Base-by-base conservation (phyloP, 768 basidiomycete species). In the Termitomyces sp. region DNA sequence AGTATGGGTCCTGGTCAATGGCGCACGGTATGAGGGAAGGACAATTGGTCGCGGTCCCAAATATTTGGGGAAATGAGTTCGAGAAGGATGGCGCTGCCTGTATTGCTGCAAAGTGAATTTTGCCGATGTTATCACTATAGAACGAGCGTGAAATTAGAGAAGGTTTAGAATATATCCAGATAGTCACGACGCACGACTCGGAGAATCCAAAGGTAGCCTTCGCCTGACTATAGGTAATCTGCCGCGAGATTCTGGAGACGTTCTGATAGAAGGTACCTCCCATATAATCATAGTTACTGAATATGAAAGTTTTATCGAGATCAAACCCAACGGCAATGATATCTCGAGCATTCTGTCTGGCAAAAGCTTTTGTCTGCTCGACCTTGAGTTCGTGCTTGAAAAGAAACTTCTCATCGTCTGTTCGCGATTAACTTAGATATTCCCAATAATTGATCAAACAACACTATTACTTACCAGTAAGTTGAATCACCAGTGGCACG, bases 51-150 rank as follows among this genome's bases (percentile, higher is more conserved):
- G 75, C 75, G 5, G 82, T 78, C 52, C 94, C 95, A 64, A 94
- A 99, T 61, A 99, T 98, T 59, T 99, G 93, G 19, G 97, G 95
- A 78, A 98, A 99, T 12, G 95, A 97, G 71, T 94, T 96, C 60
- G 93, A 94, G 78, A 99, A 99, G 17, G 94, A 91, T 0, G 97
- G 95, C 0, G 95, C 85, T 8, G 97, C 94, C 72, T 99, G 97
- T 61, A 99, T 85, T 28, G 97, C 80, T 35, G 89, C 92, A 69
- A 99, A 99, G 74, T 98, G 95, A 57, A 92, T 84, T 76, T 98
- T 98, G 59, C 97, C 97, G 61, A 98, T 94, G 73, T 98, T 98
- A 72, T 98, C 97, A 23, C 94, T 37, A 67, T 8, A 30, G 16
- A n/a, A 47, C n/a, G 37, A 55, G 19, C 14, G 51, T 41, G 27